Conservation (phyloP, 148 eudicot genomes). For the Vaccinium vitisidaea region DNA sequence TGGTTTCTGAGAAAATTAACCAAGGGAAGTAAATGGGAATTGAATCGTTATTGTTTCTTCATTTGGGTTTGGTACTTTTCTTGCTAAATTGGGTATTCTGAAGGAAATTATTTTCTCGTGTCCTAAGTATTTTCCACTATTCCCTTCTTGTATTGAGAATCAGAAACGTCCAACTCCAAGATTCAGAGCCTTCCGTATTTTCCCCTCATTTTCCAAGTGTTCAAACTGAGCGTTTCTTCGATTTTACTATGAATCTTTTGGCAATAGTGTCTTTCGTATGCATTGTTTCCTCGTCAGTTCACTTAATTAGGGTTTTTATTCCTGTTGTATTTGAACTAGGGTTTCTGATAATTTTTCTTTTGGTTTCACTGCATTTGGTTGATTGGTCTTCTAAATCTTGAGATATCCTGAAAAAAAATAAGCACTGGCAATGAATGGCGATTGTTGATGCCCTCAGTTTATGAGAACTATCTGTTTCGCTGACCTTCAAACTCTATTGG, state of each 20-base stretch:
- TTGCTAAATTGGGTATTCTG: background rate
- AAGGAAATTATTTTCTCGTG: background rate
- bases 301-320: background rate
- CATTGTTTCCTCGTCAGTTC: background rate
- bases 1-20: background rate
- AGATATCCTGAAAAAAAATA: background rate
- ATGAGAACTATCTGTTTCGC: background rate
- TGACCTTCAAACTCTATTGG: too few species aligned
- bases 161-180: background rate
- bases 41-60: background rate
- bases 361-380: background rate
- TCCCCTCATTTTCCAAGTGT: background rate
- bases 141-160: background rate
- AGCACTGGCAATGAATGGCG: background rate
- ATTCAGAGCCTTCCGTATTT: background rate
- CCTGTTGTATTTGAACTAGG: background rate
- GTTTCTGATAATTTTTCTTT: background rate
- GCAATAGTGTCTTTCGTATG: background rate
- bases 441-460: background rate
- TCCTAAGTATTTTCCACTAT: background rate
- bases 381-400: background rate
- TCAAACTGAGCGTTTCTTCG: background rate
- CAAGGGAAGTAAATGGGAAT: background rate
- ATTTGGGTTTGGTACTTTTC: background rate
- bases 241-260: background rate